Conservation (phyloP, 1,139 yeast genomes). For the Geotrichum klebahnii region DNA sequence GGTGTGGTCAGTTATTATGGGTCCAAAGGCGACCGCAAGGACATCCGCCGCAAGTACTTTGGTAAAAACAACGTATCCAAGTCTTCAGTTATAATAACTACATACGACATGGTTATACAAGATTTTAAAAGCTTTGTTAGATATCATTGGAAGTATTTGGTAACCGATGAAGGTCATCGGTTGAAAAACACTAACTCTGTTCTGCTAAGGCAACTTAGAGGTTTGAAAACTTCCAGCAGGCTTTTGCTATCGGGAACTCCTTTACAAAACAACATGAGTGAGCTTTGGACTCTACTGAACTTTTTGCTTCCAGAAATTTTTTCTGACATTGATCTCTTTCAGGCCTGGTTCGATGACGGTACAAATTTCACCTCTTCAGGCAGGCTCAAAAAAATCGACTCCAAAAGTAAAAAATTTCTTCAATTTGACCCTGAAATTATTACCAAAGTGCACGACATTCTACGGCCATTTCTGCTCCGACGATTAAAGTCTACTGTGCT, state of each 20-base stretch:
- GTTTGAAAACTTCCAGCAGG: slow-evolving; percentile 87
- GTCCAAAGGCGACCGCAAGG: slow-evolving; percentile 91
- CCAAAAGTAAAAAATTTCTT: background rate
- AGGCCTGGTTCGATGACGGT: slow-evolving; percentile 75
- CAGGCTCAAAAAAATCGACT: background rate
- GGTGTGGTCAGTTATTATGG: slow-evolving; percentile 94
- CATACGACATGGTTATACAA: slow-evolving; percentile 91
- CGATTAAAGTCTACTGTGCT: slow-evolving; percentile 94
- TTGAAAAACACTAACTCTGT: slow-evolving; percentile 93
- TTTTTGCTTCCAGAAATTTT: slow-evolving; percentile 97
- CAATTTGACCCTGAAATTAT: slow-evolving; percentile 54
- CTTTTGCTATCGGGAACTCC: slow-evolving; percentile 92
- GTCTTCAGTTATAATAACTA: slow-evolving; percentile 95
- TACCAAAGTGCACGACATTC: slow-evolving; percentile 81
- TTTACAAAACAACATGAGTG: slow-evolving; percentile 84
- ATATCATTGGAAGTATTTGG: slow-evolving; percentile 93
- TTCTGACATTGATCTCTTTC: slow-evolving; percentile 81
- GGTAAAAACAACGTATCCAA: slow-evolving; percentile 97
- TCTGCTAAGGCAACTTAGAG: slow-evolving; percentile 90
- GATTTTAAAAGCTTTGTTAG: slow-evolving; percentile 91
- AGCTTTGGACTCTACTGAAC: slow-evolving; percentile 87
- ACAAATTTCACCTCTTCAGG: background rate
- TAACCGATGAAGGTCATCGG: slow-evolving; percentile 95
- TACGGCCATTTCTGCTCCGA: slow-evolving; percentile 85
- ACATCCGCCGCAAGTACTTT: slow-evolving; percentile 90